These are phyloP conservation scores for Arabidopsis suecica DNA, from an alignment of 345 rosid species.

Conservation along the genomic window DNA sequence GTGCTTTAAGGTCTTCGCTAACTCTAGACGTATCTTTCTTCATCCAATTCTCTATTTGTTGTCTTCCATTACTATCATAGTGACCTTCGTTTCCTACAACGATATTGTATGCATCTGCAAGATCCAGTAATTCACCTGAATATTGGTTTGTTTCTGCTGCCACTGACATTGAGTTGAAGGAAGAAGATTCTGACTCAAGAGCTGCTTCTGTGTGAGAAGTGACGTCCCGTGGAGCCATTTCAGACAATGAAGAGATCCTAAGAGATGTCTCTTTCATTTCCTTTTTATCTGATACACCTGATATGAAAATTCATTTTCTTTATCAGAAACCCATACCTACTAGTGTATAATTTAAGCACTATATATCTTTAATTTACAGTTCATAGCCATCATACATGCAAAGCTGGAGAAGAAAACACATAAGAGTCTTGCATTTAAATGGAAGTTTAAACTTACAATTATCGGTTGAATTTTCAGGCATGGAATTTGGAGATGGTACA, in stretches of 20 bases:
- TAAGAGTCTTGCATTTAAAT: background rate
- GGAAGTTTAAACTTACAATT: conserved; percentile 54
- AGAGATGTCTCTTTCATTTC: conserved; percentile 48
- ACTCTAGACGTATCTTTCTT: conserved; percentile 75
- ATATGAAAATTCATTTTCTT: background rate
- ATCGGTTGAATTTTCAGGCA: conserved; percentile 50
- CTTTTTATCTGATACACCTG: conserved; percentile 52
- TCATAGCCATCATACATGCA: conserved; percentile 12
- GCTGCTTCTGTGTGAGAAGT: conserved; percentile 31
- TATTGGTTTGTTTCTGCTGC: conserved; percentile 49
- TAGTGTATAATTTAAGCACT: background rate
- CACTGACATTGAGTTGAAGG: conserved; percentile 47
- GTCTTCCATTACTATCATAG: conserved; percentile 58
- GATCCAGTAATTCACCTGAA: conserved; percentile 61
- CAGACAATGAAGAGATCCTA: conserved; percentile 48
- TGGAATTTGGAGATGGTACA: conserved; percentile 36
- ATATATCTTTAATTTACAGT: background rate
- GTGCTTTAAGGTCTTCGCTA: conserved; percentile 70
- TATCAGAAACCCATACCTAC: conserved; percentile 22
- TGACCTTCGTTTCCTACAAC: conserved; percentile 66
- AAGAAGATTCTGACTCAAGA: conserved; percentile 40
- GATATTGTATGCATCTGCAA: conserved; percentile 82
- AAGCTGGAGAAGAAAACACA: background rate
- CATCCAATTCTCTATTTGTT: conserved; percentile 60
- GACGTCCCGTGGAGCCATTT: conserved; percentile 11